These are phyloP conservation scores for Lodderomyces beijingensis DNA, from an alignment of 1,139 yeast genomes.

Conservation along the genomic window DNA sequence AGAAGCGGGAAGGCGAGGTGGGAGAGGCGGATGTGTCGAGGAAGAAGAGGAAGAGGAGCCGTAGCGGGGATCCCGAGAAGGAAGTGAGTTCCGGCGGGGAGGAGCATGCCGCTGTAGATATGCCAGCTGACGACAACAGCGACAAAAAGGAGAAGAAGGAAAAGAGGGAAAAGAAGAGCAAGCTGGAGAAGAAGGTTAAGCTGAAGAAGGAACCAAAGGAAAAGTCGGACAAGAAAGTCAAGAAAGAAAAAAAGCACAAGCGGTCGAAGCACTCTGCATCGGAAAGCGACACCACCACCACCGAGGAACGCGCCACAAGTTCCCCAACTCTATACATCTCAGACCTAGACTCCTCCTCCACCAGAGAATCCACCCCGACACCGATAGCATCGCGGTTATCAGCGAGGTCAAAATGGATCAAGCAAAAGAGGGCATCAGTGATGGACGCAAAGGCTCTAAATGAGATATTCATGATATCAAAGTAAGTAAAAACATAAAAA, in stretches of 20 bases:
- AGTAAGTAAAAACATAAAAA: neutral
- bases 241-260: slow-evolving; percentile 16
- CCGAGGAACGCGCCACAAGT: neutral
- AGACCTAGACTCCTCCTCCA: slow-evolving; percentile 26
- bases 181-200: slow-evolving; percentile 19
- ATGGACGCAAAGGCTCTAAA: slow-evolving; percentile 84
- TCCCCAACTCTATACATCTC: too few relatives aligned
- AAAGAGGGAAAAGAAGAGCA: slow-evolving; percentile 12
- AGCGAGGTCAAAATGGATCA: slow-evolving; percentile 80
- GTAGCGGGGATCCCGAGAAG: slow-evolving; percentile 19
- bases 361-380: slow-evolving; percentile 18
- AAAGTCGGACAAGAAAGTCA: slow-evolving; percentile 21
- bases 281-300: slow-evolving; percentile 7
- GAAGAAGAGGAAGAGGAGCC: slow-evolving; percentile 19
- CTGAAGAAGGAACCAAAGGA: slow-evolving; percentile 11
- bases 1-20: slow-evolving; percentile 14
- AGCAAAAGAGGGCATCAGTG: slow-evolving; percentile 85
- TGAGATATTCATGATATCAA: slow-evolving; percentile 84
- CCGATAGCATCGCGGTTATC: slow-evolving; percentile 62
- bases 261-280: slow-evolving; percentile 15
- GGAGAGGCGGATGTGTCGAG: slow-evolving; percentile 19
- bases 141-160: slow-evolving; percentile 17
- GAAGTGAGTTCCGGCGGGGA: slow-evolving; percentile 21
- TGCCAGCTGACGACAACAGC: slow-evolving; percentile 23
- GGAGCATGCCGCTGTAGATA: too few relatives aligned